phyloP scores from a whole-genome alignment of 129 eudicot genomes.

The Flaveria bidentis region DNA sequence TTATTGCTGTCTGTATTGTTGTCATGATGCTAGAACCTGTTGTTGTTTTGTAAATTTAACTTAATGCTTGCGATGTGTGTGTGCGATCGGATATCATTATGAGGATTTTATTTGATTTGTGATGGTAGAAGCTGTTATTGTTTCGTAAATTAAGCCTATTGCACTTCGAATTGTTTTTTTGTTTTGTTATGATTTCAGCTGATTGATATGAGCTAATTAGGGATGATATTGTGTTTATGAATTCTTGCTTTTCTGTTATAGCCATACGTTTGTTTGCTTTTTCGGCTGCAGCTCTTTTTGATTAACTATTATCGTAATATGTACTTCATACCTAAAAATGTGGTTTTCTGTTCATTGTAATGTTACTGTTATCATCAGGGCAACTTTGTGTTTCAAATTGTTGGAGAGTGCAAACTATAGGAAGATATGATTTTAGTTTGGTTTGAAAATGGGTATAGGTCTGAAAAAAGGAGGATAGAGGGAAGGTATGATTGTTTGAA shows the following conservation, averaged over 20 bases:
- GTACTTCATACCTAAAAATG: neutral
- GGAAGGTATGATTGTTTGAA: neutral
- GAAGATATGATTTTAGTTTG: neutral
- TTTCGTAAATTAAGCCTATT: neutral
- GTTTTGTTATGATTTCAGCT: neutral
- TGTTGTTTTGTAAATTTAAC: neutral
- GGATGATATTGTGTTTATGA: neutral
- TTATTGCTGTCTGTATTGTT: neutral
- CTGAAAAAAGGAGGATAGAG: neutral
- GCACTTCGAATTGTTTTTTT: neutral
- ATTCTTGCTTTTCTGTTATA: neutral
- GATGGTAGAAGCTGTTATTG: neutral
- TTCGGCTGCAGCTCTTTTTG: too few relatives aligned
- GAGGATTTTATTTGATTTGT: neutral
- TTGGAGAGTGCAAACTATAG: neutral
- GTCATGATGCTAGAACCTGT: neutral
- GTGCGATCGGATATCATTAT: neutral
- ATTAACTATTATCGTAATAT: neutral
- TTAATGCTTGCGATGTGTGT: neutral
- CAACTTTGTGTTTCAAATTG: neutral
- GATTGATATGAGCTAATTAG: neutral
- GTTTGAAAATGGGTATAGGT: neutral
- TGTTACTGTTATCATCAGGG: neutral
- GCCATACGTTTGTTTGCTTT: neutral
- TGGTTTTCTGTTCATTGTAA: neutral